phyloP scores from a whole-genome alignment of 2,329 filamentous ascomycete genomes.

The Drechslerella coelobrocha region DNA sequence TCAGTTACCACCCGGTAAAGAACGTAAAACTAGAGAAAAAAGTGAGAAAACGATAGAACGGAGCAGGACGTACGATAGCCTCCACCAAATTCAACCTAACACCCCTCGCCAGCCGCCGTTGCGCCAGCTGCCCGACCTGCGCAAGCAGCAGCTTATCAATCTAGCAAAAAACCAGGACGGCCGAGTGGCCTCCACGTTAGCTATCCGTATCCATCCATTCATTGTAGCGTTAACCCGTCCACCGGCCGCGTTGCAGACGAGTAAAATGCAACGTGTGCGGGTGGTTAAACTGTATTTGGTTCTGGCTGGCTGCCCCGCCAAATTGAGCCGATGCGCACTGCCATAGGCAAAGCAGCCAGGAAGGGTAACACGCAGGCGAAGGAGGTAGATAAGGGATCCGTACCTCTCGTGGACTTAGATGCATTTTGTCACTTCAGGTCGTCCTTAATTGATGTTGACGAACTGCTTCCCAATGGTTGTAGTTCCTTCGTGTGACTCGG shows the following conservation, averaged over 20 bases:
- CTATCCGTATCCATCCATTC: background rate
- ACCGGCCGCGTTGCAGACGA: no score
- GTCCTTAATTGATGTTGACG: no score
- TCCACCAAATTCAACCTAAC: constrained; percentile 89
- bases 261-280: no score
- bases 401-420: constrained; percentile 50
- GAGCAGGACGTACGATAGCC: constrained; percentile 68
- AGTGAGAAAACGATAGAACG: background rate
- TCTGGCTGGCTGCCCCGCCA: no score
- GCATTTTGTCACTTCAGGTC: constrained; percentile 17
- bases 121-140: constrained; percentile 84
- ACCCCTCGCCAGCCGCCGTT: constrained; percentile 84
- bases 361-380: no score
- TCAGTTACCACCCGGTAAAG: no score
- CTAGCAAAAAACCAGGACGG: no score
- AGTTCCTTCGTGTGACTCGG: no score
- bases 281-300: no score
- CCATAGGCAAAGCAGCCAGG: no score
- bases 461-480: no score
- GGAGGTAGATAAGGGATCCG: background rate
- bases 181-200: background rate
- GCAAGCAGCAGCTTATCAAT: constrained; percentile 95
- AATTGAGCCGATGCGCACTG: no score
- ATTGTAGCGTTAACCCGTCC: background rate
- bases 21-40: background rate